Conservation (phyloP, 805 yeast species). For the Candida sonorensis region DNA sequence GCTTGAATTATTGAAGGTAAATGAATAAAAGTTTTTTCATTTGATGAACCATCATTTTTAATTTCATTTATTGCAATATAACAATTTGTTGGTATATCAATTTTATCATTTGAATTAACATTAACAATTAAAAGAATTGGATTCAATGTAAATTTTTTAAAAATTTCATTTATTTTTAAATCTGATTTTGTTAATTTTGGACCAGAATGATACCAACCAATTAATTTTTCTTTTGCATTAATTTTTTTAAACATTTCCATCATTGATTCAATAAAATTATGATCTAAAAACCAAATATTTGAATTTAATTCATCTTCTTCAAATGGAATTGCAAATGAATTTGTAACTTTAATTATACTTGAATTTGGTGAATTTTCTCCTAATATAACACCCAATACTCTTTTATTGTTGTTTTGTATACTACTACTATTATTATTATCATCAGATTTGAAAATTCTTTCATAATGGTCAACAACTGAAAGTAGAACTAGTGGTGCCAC, state of each 20-base stretch:
- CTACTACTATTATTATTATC: no score
- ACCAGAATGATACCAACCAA: constrained; percentile 99
- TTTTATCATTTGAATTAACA: constrained; percentile 67
- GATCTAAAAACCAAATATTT: constrained; percentile 94
- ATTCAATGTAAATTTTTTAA: constrained; percentile 72
- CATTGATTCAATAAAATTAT: constrained; percentile 93
- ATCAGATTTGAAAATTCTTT: constrained; percentile 63
- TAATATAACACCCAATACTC: constrained; percentile 90
- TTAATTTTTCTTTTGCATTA: constrained; percentile 90
- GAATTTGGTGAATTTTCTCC: constrained; percentile 61
- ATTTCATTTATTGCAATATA: constrained; percentile 92
- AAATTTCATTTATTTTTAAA: constrained; percentile 82
- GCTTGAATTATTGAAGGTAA: constrained; percentile 91
- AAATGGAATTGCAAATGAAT: constrained; percentile 95
- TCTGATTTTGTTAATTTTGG: constrained; percentile 88
- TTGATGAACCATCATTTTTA: constrained; percentile 89
- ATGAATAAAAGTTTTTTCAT: constrained; percentile 89
- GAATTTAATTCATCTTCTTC: constrained; percentile 93
- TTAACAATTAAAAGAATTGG: constrained; percentile 89
- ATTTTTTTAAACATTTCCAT: constrained; percentile 96
- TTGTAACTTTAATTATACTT: constrained; percentile 63
- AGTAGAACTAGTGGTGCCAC: constrained; percentile 94
- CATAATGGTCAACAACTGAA: constrained; percentile 93
- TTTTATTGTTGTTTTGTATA: no score
- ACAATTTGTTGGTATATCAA: constrained; percentile 94